Conservation (phyloP, 2,329 filamentous ascomycete genomes). For the Dactylonectria macrodidyma region DNA sequence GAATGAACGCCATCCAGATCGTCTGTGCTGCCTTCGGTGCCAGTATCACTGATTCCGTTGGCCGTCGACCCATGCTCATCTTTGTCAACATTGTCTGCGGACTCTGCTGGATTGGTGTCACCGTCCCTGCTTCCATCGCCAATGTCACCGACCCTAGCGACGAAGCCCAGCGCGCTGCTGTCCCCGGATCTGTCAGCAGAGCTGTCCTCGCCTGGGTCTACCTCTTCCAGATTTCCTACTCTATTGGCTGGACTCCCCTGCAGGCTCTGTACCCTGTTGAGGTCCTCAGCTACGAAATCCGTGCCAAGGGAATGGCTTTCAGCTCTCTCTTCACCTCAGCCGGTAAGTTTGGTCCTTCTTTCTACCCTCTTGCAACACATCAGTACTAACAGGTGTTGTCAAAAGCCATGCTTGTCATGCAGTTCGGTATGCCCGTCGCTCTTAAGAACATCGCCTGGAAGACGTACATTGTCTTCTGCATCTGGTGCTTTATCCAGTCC, state of each 20-base stretch:
- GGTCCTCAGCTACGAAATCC: constrained; percentile 67
- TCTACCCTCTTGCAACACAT: neutral
- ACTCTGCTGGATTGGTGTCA: constrained; percentile 65
- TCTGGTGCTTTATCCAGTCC: constrained; percentile 60
- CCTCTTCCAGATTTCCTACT: constrained; percentile 56
- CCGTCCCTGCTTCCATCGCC: constrained; percentile 58
- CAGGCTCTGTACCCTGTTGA: constrained; percentile 67
- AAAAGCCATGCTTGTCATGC: constrained; percentile 51
- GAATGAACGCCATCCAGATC: constrained; percentile 65
- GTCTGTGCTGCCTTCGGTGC: constrained; percentile 64
- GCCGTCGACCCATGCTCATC: constrained; percentile 66
- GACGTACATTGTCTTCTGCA: constrained; percentile 67
- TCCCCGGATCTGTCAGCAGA: constrained; percentile 55
- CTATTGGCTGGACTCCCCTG: constrained; percentile 56
- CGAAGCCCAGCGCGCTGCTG: constrained; percentile 42
- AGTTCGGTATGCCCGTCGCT: constrained; percentile 62
- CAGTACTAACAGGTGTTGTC: neutral
- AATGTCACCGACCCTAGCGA: constrained; percentile 48
- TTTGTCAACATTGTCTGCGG: constrained; percentile 62
- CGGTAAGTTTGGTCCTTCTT: constrained; percentile 32
- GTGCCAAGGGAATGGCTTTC: constrained; percentile 70
- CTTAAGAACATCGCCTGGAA: constrained; percentile 67
- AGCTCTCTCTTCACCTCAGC: constrained; percentile 61
- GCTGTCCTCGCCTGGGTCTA: constrained; percentile 63
- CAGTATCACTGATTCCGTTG: constrained; percentile 62